Evolutionary conservation across 306 rosid species (phyloP).

Genomic region (Abrus precatorius): DNA sequence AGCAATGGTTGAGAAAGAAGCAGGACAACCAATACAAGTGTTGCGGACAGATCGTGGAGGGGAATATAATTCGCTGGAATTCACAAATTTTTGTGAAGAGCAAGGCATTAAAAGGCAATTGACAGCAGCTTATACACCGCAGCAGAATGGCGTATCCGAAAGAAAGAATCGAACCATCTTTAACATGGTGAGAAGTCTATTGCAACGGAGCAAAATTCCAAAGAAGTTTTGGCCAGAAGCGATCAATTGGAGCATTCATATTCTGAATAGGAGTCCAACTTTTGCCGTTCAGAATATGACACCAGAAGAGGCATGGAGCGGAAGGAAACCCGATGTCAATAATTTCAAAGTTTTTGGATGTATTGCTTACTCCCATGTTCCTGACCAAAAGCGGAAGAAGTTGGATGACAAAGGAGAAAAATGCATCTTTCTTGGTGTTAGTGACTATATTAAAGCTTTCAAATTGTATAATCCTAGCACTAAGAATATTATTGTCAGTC

Average conservation of each 20-base stretch:
- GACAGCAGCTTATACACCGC: background rate
- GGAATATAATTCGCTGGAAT: too few relatives aligned
- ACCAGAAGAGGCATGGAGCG: background rate
- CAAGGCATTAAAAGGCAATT: too few relatives aligned
- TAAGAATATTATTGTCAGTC: background rate
- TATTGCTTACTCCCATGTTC: background rate
- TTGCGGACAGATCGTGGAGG: too few relatives aligned
- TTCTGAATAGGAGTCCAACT: background rate
- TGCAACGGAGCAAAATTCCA: background rate
- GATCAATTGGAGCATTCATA: background rate
- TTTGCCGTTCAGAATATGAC: background rate
- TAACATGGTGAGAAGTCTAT: too few relatives aligned
- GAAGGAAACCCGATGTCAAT: background rate
- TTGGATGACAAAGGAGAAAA: background rate
- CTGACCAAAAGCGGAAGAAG: background rate
- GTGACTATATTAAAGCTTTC: background rate
- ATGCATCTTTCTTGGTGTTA: background rate
- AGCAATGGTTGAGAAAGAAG: background rate
- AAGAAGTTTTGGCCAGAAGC: background rate
- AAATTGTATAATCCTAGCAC: background rate
- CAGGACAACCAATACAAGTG: too few relatives aligned
- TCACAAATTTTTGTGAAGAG: too few relatives aligned
- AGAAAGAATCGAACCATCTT: background rate
- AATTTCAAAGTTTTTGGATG: background rate
- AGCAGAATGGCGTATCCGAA: background rate